Percentiles rank a stretch among this genome's conserved stretches.
These are phyloP conservation scores for Penicillium ochrochloron DNA, from an alignment of 495 filamentous ascomycete species.

Conservation along the genomic window DNA sequence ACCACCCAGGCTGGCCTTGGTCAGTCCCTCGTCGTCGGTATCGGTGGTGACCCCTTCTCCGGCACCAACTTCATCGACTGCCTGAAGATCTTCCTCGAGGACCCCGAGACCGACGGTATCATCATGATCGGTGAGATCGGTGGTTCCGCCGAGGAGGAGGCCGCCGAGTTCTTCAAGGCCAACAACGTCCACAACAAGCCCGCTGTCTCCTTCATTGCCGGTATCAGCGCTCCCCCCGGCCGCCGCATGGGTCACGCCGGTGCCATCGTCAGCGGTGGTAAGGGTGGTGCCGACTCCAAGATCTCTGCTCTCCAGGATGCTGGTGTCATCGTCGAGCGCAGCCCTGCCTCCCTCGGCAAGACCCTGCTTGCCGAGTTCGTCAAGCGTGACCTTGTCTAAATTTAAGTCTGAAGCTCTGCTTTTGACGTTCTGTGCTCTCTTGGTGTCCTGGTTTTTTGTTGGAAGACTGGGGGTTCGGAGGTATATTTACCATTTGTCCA, in stretches of 20 bases:
- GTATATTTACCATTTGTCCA: conserved; percentile 31
- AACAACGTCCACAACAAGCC: conserved; percentile 94
- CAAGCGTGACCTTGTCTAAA: conserved; percentile 89
- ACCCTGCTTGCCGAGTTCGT: conserved; percentile 93
- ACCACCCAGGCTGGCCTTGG: conserved; percentile 95
- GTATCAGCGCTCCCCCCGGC: conserved; percentile 94
- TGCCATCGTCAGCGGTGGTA: conserved; percentile 95
- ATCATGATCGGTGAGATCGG: conserved; percentile 99
- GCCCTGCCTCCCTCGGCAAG: conserved; percentile 89
- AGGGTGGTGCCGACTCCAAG: conserved; percentile 97
- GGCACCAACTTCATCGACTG: conserved; percentile 99
- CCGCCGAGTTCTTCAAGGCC: conserved; percentile 90
- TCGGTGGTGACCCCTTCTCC: conserved; percentile 97
- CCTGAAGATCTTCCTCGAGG: conserved; percentile 93
- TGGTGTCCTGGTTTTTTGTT: conserved; percentile 25
- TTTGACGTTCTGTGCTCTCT: conserved; percentile 24
- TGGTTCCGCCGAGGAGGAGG: conserved; percentile 96
- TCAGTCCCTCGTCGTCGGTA: conserved; percentile 97
- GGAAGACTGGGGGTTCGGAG: conserved; percentile 25
- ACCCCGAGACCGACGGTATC: conserved; percentile 96
- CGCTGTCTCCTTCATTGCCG: conserved; percentile 96
- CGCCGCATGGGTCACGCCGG: conserved; percentile 98
- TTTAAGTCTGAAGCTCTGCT: conserved; percentile 13
- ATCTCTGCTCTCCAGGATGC: conserved; percentile 91
- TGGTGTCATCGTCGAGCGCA: conserved; percentile 94